Conservation (phyloP, 257 asterid genomes). For the Rhazya stricta region DNA sequence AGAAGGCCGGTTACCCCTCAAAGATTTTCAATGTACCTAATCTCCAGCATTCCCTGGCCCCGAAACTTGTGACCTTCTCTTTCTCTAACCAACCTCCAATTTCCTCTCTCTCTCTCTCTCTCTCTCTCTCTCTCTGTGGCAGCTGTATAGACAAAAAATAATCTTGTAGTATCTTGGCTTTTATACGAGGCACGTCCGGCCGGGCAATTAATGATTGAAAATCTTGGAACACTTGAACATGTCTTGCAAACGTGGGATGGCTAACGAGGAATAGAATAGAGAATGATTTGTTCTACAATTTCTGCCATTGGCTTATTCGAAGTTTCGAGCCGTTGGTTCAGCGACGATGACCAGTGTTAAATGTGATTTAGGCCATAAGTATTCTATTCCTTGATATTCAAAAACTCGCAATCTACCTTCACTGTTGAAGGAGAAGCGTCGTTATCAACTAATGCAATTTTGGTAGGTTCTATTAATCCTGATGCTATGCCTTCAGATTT, state of each 20-base stretch:
- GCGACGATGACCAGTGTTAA: too few relatives aligned
- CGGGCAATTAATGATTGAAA: constrained; percentile 9
- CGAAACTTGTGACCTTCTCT: constrained; percentile 43
- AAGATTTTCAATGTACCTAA: constrained; percentile 47
- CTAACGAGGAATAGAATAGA: not conserved
- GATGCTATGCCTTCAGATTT: not conserved
- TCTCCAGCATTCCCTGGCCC: constrained; percentile 43
- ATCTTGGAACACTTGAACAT: not conserved
- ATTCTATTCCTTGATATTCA: not conserved
- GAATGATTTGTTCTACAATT: not conserved
- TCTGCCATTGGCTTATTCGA: not conserved
- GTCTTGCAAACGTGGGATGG: constrained; percentile 13
- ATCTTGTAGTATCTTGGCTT: not conserved
- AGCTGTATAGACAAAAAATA: not conserved
- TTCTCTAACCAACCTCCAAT: constrained; percentile 31
- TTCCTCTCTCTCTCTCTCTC: constrained; percentile 12
- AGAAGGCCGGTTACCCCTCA: constrained; percentile 55
- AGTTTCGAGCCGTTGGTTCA: not conserved
- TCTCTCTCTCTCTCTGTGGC: not conserved
- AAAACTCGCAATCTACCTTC: too few relatives aligned
- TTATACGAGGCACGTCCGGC: constrained; percentile 5
- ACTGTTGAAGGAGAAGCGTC: not conserved
- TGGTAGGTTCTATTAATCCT: too few relatives aligned
- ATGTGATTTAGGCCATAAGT: too few relatives aligned
- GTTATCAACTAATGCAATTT: not conserved